Percentiles rank a stretch among this genome's conserved stretches.
Evolutionary conservation across 2,329 filamentous ascomycete species (phyloP).

Genomic region (Ophiognomonia clavigignenti-juglandacearum): DNA sequence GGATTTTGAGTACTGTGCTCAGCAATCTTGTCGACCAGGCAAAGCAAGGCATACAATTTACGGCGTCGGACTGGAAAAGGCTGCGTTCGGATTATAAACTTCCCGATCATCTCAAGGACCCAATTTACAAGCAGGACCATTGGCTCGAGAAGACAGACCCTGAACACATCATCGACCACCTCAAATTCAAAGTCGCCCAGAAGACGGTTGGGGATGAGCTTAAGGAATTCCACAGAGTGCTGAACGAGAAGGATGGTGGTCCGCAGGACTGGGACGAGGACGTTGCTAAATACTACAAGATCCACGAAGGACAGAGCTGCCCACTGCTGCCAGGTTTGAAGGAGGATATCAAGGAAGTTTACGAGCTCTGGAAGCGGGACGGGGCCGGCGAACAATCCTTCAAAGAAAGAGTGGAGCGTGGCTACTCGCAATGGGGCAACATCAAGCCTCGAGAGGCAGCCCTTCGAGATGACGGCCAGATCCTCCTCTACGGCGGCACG

Average conservation of each 20-base stretch:
- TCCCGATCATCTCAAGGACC: constrained; percentile 26
- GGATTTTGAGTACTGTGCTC: constrained; percentile 47
- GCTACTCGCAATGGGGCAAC: constrained; percentile 36
- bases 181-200: constrained; percentile 52
- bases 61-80: constrained; percentile 31
- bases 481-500: constrained; percentile 24
- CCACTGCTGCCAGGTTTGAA: constrained; percentile 29
- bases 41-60: constrained; percentile 51
- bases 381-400: neutral
- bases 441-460: constrained; percentile 33
- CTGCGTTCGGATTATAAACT: constrained; percentile 27
- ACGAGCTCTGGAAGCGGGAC: constrained; percentile 16
- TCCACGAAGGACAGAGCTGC: too few species aligned
- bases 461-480: constrained; percentile 24
- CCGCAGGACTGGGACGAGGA: constrained; percentile 33
- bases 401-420: constrained; percentile 25
- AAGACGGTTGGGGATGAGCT: constrained; percentile 34
- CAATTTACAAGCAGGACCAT: constrained; percentile 38
- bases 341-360: constrained; percentile 27
- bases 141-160: constrained; percentile 22
- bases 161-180: constrained; percentile 55
- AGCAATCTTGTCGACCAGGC: constrained; percentile 52
- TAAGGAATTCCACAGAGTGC: constrained; percentile 24
- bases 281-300: constrained; percentile 24
- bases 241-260: constrained; percentile 18